These are phyloP conservation scores for Taphrina confusa DNA, from an alignment of 1,139 yeast genomes.

Conservation along the genomic window DNA sequence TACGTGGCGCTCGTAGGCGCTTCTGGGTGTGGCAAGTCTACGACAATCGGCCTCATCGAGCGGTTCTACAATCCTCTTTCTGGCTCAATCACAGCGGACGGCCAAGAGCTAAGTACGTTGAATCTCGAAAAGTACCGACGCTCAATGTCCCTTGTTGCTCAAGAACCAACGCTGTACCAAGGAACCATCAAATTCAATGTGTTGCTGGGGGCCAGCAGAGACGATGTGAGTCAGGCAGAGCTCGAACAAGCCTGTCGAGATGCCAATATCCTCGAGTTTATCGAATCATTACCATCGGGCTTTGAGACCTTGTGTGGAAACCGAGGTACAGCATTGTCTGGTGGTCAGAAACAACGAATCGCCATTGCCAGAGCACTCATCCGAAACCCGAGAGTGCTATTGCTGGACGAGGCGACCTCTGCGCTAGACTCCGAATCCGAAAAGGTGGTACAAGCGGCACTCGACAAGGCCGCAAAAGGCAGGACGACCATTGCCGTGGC, in stretches of 20 bases:
- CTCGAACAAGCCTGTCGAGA: conserved; percentile 69
- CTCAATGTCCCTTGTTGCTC: conserved; percentile 76
- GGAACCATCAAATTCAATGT: conserved; percentile 85
- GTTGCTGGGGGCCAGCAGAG: conserved; percentile 60
- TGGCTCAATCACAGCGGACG: conserved; percentile 71
- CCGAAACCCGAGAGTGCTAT: conserved; percentile 56
- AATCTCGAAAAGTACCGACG: conserved; percentile 69
- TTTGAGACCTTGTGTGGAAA: conserved; percentile 83
- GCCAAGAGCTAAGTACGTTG: conserved; percentile 71
- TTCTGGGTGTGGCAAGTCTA: conserved; percentile 92
- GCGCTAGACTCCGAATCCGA: conserved; percentile 78
- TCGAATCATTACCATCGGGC: conserved; percentile 75
- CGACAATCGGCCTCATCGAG: conserved; percentile 78
- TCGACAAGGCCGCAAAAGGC: conserved; percentile 59
- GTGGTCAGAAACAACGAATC: conserved; percentile 81
- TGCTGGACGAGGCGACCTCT: conserved; percentile 76
- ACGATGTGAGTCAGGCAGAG: conserved; percentile 60
- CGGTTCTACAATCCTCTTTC: conserved; percentile 73
- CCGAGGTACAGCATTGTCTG: conserved; percentile 63
- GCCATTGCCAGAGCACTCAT: conserved; percentile 73
- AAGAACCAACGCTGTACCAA: conserved; percentile 83
- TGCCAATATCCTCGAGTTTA: conserved; percentile 80
- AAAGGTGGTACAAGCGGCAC: conserved; percentile 68
- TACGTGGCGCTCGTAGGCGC: conserved; percentile 94
- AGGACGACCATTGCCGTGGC: conserved; percentile 81